Evolutionary conservation across 2,329 filamentous ascomycete species (phyloP).

Genomic region (Lithohypha guttulata): DNA sequence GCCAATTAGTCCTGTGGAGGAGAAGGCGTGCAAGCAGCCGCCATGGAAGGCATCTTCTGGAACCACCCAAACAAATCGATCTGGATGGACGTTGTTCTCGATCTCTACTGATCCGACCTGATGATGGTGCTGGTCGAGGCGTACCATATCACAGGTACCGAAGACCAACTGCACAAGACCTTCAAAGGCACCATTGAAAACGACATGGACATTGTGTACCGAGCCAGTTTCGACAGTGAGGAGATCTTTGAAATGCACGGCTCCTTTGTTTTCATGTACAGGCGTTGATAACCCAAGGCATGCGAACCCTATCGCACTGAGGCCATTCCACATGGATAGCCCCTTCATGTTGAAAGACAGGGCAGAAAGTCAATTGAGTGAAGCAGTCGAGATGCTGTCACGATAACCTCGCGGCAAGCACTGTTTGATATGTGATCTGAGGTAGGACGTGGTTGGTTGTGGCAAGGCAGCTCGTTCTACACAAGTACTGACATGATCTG

Average conservation of each 20-base stretch:
- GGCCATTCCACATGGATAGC: background rate
- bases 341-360: background rate
- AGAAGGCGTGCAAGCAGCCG: slow-evolving; percentile 29
- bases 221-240: slow-evolving; percentile 29
- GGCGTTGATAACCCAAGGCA: background rate
- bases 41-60: slow-evolving; percentile 24
- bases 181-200: slow-evolving; percentile 33
- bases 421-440: too few species aligned
- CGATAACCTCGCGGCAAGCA: too few species aligned
- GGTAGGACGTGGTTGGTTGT: too few species aligned
- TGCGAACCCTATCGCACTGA: background rate
- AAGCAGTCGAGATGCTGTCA: too few species aligned
- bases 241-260: slow-evolving; percentile 25
- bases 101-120: slow-evolving; percentile 33
- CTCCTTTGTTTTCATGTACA: background rate
- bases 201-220: slow-evolving; percentile 41
- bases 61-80: slow-evolving; percentile 34
- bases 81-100: slow-evolving; percentile 30
- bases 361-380: background rate
- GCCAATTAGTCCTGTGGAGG: slow-evolving; percentile 4
- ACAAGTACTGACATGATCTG: too few species aligned
- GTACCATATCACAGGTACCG: slow-evolving; percentile 33
- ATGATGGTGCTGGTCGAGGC: slow-evolving; percentile 32
- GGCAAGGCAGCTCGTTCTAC: too few species aligned
- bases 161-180: slow-evolving; percentile 37